A percentile compares a stretch with the other conserved stretches of the same genome.
These are phyloP conservation scores for Sphaerulina populicola DNA, from an alignment of 2,329 filamentous ascomycete species.

Conservation along the genomic window DNA sequence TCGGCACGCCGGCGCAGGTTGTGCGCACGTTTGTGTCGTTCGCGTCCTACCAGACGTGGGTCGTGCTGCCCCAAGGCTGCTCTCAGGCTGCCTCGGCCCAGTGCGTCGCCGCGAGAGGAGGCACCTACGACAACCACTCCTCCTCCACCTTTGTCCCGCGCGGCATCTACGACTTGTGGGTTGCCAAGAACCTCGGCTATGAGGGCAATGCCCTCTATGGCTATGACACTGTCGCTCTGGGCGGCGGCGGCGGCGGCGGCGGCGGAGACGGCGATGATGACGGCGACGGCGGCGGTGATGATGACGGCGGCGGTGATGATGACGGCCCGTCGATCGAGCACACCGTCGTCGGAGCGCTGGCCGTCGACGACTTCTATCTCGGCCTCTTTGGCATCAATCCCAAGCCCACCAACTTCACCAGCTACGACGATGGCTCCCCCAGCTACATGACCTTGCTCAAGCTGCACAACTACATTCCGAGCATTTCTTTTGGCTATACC, in stretches of 20 bases:
- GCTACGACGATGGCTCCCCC: conserved; percentile 46
- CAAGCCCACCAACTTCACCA: conserved; percentile 45
- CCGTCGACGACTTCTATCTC: conserved; percentile 38
- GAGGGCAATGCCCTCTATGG: conserved; percentile 59
- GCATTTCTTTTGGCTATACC: conserved; percentile 67
- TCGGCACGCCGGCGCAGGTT: conserved; percentile 47
- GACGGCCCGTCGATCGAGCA: conserved; percentile 36
- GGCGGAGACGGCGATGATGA: conserved; percentile 10
- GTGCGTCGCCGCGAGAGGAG: conserved; percentile 52
- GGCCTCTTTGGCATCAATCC: conserved; percentile 44
- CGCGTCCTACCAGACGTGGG: conserved; percentile 62
- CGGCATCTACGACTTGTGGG: conserved; percentile 53
- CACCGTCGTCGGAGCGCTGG: conserved; percentile 37
- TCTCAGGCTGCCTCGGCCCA: conserved; percentile 26
- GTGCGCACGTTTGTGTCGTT: conserved; percentile 57
- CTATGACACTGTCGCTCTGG: conserved; percentile 42
- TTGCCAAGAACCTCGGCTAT: conserved; percentile 49
- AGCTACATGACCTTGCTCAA: conserved; percentile 49
- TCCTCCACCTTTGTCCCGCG: conserved; percentile 53
- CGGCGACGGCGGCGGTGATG: conserved; percentile 35
- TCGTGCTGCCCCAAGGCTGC: conserved; percentile 53
- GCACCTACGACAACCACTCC: conserved; percentile 46
- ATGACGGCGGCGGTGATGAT: conserved; percentile 15
- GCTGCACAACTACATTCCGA: conserved; percentile 54
- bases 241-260: conserved; percentile 31